phyloP scores from a whole-genome alignment of 1,139 yeast species.

The Suhomyces anneliseae region DNA sequence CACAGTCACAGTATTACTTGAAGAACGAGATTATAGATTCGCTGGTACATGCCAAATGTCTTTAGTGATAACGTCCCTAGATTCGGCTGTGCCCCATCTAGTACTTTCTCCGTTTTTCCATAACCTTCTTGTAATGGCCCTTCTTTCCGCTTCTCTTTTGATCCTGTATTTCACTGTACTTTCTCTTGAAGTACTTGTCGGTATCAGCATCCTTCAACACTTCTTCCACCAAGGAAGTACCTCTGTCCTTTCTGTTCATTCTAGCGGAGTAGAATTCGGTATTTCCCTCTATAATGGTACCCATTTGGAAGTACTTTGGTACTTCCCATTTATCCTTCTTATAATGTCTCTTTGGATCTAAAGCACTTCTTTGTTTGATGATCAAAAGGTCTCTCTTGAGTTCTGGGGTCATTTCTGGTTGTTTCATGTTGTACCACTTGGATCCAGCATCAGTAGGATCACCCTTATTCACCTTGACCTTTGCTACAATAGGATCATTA shows the following conservation, averaged over 20 bases:
- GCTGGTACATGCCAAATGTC: no score
- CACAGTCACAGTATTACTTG: no score
- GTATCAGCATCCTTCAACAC: constrained; percentile 72
- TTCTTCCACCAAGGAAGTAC: constrained; percentile 78
- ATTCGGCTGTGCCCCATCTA: constrained; percentile 13
- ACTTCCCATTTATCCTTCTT: constrained; percentile 80
- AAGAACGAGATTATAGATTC: no score
- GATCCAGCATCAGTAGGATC: constrained; percentile 43
- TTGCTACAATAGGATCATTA: constrained; percentile 50
- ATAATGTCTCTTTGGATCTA: constrained; percentile 95
- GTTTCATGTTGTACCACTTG: constrained; percentile 84
- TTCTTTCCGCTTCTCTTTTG: constrained; percentile 76
- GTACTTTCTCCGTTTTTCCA: constrained; percentile 59
- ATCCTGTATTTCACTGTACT: constrained; percentile 75
- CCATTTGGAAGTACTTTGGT: constrained; percentile 84
- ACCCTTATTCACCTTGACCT: constrained; percentile 16
- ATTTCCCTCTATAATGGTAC: constrained; percentile 82
- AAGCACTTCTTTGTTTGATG: constrained; percentile 81
- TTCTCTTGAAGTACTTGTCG: constrained; percentile 77
- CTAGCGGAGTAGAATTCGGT: constrained; percentile 78
- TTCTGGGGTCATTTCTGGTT: constrained; percentile 72
- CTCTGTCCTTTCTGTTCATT: constrained; percentile 68
- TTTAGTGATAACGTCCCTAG: no score
- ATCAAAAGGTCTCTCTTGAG: constrained; percentile 76
- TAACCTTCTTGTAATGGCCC: constrained; percentile 63